Evolutionary conservation across 164 flowering plant genomes (phyloP).

Genomic region (Sextonia rubra): DNA sequence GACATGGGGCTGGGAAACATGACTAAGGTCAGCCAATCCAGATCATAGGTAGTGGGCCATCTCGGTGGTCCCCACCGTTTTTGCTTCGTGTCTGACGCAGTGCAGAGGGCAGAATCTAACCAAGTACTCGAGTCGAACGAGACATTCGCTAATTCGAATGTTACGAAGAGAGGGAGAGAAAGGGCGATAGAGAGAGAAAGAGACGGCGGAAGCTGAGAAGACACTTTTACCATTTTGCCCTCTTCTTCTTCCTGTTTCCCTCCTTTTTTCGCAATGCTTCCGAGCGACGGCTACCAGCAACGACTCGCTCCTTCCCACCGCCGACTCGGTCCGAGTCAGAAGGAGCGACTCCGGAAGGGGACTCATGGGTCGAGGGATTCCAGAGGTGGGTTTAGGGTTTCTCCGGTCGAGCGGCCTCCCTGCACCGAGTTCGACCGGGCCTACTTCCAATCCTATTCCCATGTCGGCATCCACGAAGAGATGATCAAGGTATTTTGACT

Average conservation of each 20-base stretch:
- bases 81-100: too few relatives aligned
- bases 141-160: too few relatives aligned
- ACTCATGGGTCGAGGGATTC: conserved; percentile 27
- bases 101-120: too few relatives aligned
- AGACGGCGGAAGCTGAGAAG: too few relatives aligned
- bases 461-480: conserved; percentile 93
- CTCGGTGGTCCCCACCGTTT: too few relatives aligned
- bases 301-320: conserved; percentile 18
- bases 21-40: too few relatives aligned
- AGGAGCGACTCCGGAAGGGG: conserved; percentile 27
- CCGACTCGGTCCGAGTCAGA: conserved; percentile 12
- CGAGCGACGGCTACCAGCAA: conserved; percentile 34
- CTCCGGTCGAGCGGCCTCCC: conserved; percentile 25
- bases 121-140: too few relatives aligned
- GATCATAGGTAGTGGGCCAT: too few relatives aligned
- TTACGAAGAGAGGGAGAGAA: too few relatives aligned
- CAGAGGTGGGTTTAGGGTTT: conserved; percentile 34
- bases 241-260: background rate
- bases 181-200: too few relatives aligned
- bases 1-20: too few relatives aligned
- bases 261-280: conserved; percentile 22
- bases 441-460: conserved; percentile 83
- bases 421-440: conserved; percentile 87
- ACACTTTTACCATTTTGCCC: background rate
- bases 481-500: conserved; percentile 74